Percentiles rank a stretch among this genome's conserved stretches.
These are phyloP conservation scores for Brettanomyces nanus DNA, from an alignment of 805 yeast genomes.

Conservation along the genomic window DNA sequence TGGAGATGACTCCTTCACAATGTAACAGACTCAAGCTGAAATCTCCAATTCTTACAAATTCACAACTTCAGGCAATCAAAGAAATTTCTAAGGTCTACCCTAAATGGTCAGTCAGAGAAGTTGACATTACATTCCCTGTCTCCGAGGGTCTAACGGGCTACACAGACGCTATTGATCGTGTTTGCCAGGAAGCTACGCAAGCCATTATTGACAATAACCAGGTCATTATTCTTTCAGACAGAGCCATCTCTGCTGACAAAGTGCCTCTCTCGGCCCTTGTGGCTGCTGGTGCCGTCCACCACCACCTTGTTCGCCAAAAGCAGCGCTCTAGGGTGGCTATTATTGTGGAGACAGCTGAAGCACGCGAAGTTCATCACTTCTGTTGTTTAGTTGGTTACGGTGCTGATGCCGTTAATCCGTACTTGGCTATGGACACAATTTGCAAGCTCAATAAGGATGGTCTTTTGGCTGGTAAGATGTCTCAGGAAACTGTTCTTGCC, in stretches of 20 bases:
- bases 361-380: conserved; percentile 94
- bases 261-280: conserved; percentile 80
- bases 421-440: conserved; percentile 84
- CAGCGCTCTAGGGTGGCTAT: conserved; percentile 94
- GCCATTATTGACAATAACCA: conserved; percentile 73
- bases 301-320: conserved; percentile 89
- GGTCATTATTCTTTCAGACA: conserved; percentile 72
- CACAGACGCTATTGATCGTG: conserved; percentile 72
- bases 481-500: conserved; percentile 52
- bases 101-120: conserved; percentile 71
- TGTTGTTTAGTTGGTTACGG: conserved; percentile 95
- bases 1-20: conserved; percentile 88
- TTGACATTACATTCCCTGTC: conserved; percentile 85
- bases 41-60: conserved; percentile 72
- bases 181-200: conserved; percentile 79
- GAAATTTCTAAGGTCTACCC: conserved; percentile 73
- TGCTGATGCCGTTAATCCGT: conserved; percentile 94
- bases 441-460: conserved; percentile 78
- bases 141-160: conserved; percentile 82
- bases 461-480: conserved; percentile 46
- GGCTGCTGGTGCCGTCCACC: conserved; percentile 97
- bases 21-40: conserved; percentile 79
- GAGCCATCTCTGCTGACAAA: conserved; percentile 47
- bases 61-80: conserved; percentile 67
- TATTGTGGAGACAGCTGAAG: conserved; percentile 90